Evolutionary conservation across 2,329 filamentous ascomycete genomes (phyloP).

Genomic region (Aureobasidium sp.): DNA sequence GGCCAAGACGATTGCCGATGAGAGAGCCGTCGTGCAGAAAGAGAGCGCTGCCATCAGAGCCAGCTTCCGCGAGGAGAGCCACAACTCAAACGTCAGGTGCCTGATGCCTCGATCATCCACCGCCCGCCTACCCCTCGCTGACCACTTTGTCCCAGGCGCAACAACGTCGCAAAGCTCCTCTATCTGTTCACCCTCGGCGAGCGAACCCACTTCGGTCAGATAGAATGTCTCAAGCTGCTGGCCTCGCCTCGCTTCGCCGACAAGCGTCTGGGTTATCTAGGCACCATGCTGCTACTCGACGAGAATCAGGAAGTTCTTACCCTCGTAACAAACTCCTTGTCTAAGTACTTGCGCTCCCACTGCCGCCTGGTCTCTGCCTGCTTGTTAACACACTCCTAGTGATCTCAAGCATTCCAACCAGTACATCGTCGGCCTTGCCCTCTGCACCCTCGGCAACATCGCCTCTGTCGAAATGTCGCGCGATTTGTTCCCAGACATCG

Average conservation of each 20-base stretch:
- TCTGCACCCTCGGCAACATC: constrained; percentile 95
- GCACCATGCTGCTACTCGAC: constrained; percentile 90
- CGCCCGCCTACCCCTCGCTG: neutral
- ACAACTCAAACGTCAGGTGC: constrained; percentile 83
- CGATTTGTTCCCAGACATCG: constrained; percentile 93
- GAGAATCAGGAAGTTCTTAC: constrained; percentile 98
- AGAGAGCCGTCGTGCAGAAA: constrained; percentile 96
- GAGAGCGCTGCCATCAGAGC: constrained; percentile 96
- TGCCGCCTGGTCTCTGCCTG: neutral
- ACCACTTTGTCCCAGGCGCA: constrained; percentile 53
- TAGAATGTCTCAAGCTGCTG: constrained; percentile 95
- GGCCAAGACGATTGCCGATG: constrained; percentile 97
- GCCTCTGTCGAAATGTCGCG: constrained; percentile 97
- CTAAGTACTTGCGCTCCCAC: constrained; percentile 59
- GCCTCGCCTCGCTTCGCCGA: constrained; percentile 96
- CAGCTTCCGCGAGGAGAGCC: constrained; percentile 94
- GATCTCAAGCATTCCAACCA: constrained; percentile 96
- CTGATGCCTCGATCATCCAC: constrained; percentile 20
- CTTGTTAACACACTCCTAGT: constrained; percentile 40
- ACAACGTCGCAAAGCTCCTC: constrained; percentile 96
- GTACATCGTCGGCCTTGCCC: constrained; percentile 91
- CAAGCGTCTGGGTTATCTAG: constrained; percentile 90
- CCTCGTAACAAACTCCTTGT: constrained; percentile 91
- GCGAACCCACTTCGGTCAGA: constrained; percentile 96
- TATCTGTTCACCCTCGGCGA: constrained; percentile 98